These are phyloP conservation scores for Pseudogymnoascus sp. DNA, from an alignment of 2,329 filamentous ascomycete genomes.

Conservation along the genomic window DNA sequence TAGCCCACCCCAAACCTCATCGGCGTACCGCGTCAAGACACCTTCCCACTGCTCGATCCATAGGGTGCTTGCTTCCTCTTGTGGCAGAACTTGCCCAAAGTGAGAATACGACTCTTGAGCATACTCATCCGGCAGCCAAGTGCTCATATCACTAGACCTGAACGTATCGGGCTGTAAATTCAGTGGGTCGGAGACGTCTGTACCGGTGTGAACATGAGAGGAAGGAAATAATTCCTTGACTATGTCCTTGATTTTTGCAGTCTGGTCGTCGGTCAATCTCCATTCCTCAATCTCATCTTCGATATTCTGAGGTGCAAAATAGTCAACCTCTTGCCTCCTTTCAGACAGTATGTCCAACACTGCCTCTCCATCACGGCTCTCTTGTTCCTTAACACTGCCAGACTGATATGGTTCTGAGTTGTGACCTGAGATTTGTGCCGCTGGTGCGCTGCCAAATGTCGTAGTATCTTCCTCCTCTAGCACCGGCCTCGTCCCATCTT, in stretches of 20 bases:
- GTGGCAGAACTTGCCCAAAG: conserved; percentile 10
- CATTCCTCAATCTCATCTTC: conserved; percentile 25
- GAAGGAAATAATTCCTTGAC: conserved; percentile 22
- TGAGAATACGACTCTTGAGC: conserved; percentile 15
- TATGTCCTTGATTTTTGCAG: conserved; percentile 21
- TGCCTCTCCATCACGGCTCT: conserved; percentile 33
- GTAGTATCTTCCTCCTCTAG: neutral
- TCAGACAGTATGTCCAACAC: conserved; percentile 34
- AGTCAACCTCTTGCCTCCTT: conserved; percentile 22
- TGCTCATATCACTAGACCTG: conserved; percentile 4
- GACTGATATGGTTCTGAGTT: neutral
- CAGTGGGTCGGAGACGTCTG: conserved; percentile 18
- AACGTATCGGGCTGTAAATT: conserved; percentile 20
- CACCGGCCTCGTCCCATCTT: conserved; percentile 4
- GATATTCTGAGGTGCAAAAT: conserved; percentile 17
- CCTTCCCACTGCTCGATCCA: conserved; percentile 51
- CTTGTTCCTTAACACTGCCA: conserved; percentile 21
- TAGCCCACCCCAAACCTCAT: conserved; percentile 63
- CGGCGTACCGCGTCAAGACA: conserved; percentile 49
- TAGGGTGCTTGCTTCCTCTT: conserved; percentile 22
- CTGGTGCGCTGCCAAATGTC: neutral
- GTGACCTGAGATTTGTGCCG: neutral
- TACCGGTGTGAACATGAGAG: conserved; percentile 15
- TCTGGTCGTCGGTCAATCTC: conserved; percentile 24
- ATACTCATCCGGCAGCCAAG: conserved; percentile 21